Base-by-base conservation (phyloP, 2,329 filamentous ascomycete genomes). In the Thermomyces lanuginosus region DNA sequence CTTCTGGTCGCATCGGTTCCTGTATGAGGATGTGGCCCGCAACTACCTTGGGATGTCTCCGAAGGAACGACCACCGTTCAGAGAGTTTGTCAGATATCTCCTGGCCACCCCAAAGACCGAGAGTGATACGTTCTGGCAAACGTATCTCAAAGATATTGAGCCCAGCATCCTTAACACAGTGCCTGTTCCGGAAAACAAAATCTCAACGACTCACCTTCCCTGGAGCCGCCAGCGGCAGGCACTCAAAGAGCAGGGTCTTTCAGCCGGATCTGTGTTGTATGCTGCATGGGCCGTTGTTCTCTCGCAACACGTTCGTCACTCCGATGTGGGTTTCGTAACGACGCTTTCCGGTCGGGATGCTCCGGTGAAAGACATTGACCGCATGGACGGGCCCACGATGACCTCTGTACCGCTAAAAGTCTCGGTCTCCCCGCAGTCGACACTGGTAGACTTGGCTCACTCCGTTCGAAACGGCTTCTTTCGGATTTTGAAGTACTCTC, bases 381-480 rank as follows among this genome's bases (percentile, higher is more conserved):
- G 46, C n/a, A 45, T 51, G 1, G 49, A 56, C 18, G 57, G 57
- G 2, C 30, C 33, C n/a, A 24, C 31, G 8, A 27, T 36, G 2
- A 33, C 31, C 13, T 33, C 34, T 8, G 28, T 37, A 10, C 31
- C 29, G 5, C 12, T 13, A 14, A 12, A 11, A 6, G 10, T 23
- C 10, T 6, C 6, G 21, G 6, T 23, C 6, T 6, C 10, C 7
- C 10, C 6, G 10, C 6, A 23, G 6, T 11, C 10, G 10, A 6
- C 21, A 6, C 7, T 23, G 10, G 41, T 46, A 0, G 56, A 65
- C 21, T 72, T 61, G 33, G n/a, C n/a, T n/a, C n/a, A n/a, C n/a
- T n/a, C n/a, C n/a, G n/a, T n/a, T n/a, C n/a, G n/a, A n/a, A n/a
- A n/a, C n/a, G n/a, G n/a, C n/a, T n/a, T n/a, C n/a, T n/a, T n/a